Evolutionary conservation across 352 stramenopile genomes (phyloP).

Genomic region (Phytopythium oedochilum): DNA sequence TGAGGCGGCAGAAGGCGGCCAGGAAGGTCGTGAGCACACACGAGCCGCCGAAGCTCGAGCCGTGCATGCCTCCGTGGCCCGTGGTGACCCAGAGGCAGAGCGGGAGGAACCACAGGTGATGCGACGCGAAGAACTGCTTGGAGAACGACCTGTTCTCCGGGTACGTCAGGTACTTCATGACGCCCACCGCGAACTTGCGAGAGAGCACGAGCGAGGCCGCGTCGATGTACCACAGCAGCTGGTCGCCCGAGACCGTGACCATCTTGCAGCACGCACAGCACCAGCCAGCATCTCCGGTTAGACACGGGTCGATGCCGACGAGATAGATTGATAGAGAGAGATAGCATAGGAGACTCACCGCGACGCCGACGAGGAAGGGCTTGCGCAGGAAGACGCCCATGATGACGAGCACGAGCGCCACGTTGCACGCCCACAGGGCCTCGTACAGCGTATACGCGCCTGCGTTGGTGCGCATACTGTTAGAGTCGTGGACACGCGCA

Average conservation of each 20-base stretch:
- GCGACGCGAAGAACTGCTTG: slow-evolving; percentile 78
- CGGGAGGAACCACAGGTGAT: slow-evolving; percentile 81
- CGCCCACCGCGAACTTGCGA: slow-evolving; percentile 86
- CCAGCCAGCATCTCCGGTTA: not conserved
- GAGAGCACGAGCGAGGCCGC: slow-evolving; percentile 60
- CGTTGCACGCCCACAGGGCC: slow-evolving; percentile 78
- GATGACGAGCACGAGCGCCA: slow-evolving; percentile 62
- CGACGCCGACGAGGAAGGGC: slow-evolving; percentile 77
- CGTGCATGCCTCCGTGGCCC: slow-evolving; percentile 67
- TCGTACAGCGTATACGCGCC: slow-evolving; percentile 81
- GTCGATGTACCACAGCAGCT: slow-evolving; percentile 92
- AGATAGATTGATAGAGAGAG: too few relatives aligned
- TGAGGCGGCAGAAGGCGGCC: slow-evolving; percentile 44
- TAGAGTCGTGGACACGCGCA: not conserved
- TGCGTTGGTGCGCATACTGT: not conserved
- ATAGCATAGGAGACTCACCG: slow-evolving; percentile 23
- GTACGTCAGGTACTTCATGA: slow-evolving; percentile 89
- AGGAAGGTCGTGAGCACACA: slow-evolving; percentile 57
- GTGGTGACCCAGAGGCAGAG: slow-evolving; percentile 75
- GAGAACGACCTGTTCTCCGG: slow-evolving; percentile 75
- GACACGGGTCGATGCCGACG: not conserved
- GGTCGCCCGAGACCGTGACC: slow-evolving; percentile 90
- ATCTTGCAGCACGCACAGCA: slow-evolving; percentile 35
- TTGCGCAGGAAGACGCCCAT: slow-evolving; percentile 67
- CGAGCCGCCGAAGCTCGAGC: slow-evolving; percentile 56